Evolutionary conservation across 805 yeast species (phyloP).

Genomic region (Cyberlindnera bimundalis): DNA sequence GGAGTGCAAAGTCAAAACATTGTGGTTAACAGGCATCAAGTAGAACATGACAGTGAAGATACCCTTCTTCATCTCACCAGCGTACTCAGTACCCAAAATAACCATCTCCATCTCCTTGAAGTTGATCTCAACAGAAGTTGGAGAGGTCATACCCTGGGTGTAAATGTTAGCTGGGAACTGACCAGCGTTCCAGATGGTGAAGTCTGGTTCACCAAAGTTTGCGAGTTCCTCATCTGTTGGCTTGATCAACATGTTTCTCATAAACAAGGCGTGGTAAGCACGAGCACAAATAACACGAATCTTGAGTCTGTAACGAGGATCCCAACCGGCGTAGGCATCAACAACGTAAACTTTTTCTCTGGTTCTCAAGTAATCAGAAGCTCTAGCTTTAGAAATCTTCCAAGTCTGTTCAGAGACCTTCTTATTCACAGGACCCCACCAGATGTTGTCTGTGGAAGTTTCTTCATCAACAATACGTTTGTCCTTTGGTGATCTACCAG

Average conservation of each 20-base stretch:
- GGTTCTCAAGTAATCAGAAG: slow-evolving; percentile 93
- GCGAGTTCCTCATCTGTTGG: slow-evolving; percentile 88
- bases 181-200: slow-evolving; percentile 97
- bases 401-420: slow-evolving; percentile 92
- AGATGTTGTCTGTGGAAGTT: slow-evolving; percentile 74
- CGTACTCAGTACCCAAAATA: slow-evolving; percentile 96
- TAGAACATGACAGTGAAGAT: slow-evolving; percentile 98
- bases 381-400: slow-evolving; percentile 94
- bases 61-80: slow-evolving; percentile 99
- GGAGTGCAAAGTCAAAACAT: slow-evolving; percentile 90
- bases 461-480: slow-evolving; percentile 96
- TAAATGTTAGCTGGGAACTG: slow-evolving; percentile 96
- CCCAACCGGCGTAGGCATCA: slow-evolving; percentile 99
- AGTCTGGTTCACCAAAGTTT: slow-evolving; percentile 94
- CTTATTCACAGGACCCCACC: slow-evolving; percentile 99
- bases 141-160: slow-evolving; percentile 96
- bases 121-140: slow-evolving; percentile 93
- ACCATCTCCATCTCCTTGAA: slow-evolving; percentile 99
- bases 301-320: slow-evolving; percentile 93
- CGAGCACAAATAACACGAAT: slow-evolving; percentile 96
- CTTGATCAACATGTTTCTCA: slow-evolving; percentile 96
- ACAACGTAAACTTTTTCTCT: slow-evolving; percentile 91
- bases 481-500: slow-evolving; percentile 98
- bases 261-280: slow-evolving; percentile 96
- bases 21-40: slow-evolving; percentile 92